phyloP scores from a whole-genome alignment of 345 rosid species.

The Eucalyptus sp. region DNA sequence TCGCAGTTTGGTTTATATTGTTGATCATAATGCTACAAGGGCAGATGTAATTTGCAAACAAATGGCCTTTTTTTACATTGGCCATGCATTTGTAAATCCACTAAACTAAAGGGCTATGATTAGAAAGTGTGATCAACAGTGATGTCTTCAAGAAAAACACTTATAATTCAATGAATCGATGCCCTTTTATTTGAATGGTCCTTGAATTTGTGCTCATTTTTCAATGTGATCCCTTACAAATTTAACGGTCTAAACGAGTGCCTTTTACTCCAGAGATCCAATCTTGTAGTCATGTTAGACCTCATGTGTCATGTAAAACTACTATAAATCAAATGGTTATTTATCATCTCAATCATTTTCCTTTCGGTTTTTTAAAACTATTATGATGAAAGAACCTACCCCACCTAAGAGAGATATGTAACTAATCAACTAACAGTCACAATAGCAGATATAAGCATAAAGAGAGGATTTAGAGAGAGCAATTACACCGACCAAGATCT shows the following conservation, averaged over 20 bases:
- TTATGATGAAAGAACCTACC: not conserved
- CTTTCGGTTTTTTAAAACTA: not conserved
- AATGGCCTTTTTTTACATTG: not conserved
- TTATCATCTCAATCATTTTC: not conserved
- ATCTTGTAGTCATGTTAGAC: not conserved
- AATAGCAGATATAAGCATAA: not conserved
- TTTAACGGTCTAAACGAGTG: fast-evolving
- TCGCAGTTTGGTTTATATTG: not conserved
- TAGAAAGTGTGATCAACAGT: not conserved
- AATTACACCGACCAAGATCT: not conserved
- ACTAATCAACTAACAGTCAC: not conserved
- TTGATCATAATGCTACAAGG: not conserved
- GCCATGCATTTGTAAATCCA: not conserved
- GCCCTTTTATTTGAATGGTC: not conserved
- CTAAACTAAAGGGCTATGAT: not conserved
- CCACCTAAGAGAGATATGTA: not conserved
- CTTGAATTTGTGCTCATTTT: not conserved
- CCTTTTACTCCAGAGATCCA: not conserved
- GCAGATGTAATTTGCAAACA: not conserved
- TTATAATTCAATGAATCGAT: not conserved
- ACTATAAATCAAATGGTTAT: not conserved
- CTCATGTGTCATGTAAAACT: not conserved
- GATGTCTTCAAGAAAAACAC: not conserved
- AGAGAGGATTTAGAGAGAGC: not conserved
- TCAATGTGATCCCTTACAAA: not conserved